Evolutionary conservation across 2,329 filamentous ascomycete species (phyloP).

Genomic region (Colletotrichum tamarilloi): DNA sequence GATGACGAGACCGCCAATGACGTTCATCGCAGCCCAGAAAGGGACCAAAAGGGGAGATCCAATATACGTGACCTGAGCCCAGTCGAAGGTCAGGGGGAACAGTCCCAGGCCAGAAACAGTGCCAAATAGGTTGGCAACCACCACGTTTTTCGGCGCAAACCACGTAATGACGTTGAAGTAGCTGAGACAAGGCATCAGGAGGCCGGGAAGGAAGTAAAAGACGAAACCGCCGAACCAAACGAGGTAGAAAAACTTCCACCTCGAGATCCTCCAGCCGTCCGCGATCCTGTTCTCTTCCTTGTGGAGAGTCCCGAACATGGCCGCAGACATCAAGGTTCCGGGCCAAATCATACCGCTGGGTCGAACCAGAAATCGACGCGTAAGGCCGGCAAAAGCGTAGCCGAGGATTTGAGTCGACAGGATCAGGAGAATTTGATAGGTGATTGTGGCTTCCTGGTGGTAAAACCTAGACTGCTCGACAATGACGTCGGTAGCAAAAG

Average conservation of each 20-base stretch:
- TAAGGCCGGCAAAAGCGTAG: constrained; percentile 87
- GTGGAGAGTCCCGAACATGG: constrained; percentile 90
- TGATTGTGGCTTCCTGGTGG: constrained; percentile 79
- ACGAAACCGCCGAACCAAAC: constrained; percentile 77
- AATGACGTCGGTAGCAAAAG: constrained; percentile 90
- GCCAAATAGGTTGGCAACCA: constrained; percentile 87
- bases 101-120: constrained; percentile 86
- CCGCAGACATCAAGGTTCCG: constrained; percentile 85
- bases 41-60: constrained; percentile 86
- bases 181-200: constrained; percentile 85
- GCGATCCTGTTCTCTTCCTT: constrained; percentile 85
- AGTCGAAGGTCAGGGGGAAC: constrained; percentile 90
- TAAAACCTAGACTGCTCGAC: constrained; percentile 93
- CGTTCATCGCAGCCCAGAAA: constrained; percentile 89
- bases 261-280: constrained; percentile 83
- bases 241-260: constrained; percentile 85
- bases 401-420: constrained; percentile 89
- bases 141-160: constrained; percentile 88
- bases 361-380: constrained; percentile 82
- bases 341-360: constrained; percentile 95
- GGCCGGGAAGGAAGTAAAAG: constrained; percentile 88
- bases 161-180: constrained; percentile 92
- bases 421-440: constrained; percentile 85
- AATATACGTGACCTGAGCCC: constrained; percentile 90
- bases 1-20: constrained; percentile 80